Percentiles rank a stretch among this genome's conserved stretches.
These are phyloP conservation scores for Parathielavia appendiculata DNA, from an alignment of 495 filamentous ascomycete species.

Conservation along the genomic window DNA sequence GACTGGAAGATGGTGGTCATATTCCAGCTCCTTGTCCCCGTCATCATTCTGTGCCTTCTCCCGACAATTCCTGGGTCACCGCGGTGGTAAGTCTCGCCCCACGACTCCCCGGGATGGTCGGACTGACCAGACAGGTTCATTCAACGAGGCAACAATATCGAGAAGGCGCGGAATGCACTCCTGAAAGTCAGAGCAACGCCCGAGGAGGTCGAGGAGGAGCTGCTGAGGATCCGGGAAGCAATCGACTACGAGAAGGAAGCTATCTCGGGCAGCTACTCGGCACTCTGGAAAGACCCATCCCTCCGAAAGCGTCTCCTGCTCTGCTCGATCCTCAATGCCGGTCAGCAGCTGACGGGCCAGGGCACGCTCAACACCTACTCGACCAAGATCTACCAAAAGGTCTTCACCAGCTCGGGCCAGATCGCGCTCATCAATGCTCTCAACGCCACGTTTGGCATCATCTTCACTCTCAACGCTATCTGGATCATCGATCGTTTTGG, in stretches of 20 bases:
- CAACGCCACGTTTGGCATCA: neutral
- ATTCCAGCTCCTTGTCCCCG: neutral
- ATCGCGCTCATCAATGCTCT: slow-evolving; percentile 2
- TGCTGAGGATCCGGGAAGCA: neutral
- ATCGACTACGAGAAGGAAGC: neutral
- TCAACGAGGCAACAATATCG: neutral
- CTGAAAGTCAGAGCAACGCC: neutral
- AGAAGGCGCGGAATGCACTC: neutral
- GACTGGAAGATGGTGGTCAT: slow-evolving; percentile 8
- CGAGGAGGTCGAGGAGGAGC: neutral
- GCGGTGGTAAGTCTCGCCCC: no score
- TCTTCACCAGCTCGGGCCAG: neutral
- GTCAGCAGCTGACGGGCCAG: slow-evolving; percentile 2
- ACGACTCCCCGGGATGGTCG: no score
- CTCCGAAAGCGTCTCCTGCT: neutral
- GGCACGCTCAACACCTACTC: slow-evolving; percentile 2
- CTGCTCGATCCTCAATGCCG: neutral
- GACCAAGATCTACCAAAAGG: neutral
- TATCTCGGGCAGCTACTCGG: neutral
- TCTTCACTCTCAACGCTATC: neutral
- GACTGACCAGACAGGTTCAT: no score
- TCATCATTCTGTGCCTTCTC: neutral
- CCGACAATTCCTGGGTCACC: neutral
- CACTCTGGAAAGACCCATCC: neutral
- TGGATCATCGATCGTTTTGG: neutral